Conservation (phyloP, 139 green algal genomes). For the Trebouxia sp. region DNA sequence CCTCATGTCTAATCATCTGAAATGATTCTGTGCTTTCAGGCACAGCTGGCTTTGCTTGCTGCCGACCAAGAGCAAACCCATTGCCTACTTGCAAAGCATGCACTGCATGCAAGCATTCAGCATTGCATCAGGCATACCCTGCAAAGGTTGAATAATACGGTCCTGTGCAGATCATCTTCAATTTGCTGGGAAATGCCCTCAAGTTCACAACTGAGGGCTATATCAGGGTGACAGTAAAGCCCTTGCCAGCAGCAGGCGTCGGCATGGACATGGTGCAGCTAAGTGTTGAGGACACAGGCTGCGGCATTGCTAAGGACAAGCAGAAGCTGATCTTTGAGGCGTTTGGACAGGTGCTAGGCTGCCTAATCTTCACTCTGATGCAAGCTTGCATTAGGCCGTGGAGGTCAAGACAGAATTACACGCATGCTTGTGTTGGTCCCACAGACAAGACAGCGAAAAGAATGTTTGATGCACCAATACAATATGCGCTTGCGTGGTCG, state of each 20-base stretch:
- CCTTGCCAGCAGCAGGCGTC: background rate
- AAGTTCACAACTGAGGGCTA: conserved; percentile 64
- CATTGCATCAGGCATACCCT: background rate
- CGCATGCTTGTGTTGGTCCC: no score
- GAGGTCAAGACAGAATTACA: background rate
- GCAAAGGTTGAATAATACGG: background rate
- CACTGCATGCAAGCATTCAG: background rate
- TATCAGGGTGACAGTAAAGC: conserved; percentile 35
- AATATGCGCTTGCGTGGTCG: no score
- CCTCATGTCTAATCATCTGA: no score
- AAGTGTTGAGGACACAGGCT: conserved; percentile 58
- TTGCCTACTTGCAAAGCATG: background rate
- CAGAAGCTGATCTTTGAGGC: conserved; percentile 60
- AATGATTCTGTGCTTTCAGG: background rate
- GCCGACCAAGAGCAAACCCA: conserved; percentile 16
- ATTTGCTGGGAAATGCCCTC: conserved; percentile 60
- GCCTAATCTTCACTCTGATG: background rate
- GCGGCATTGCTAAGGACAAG: conserved; percentile 59
- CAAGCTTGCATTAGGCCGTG: background rate
- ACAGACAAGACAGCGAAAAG: no score
- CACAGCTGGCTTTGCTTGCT: background rate
- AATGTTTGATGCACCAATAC: no score
- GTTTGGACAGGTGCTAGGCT: conserved; percentile 55
- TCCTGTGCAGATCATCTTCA: conserved; percentile 51
- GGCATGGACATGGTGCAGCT: conserved; percentile 32